These are phyloP conservation scores for Gardenia jasminoides DNA, from an alignment of 257 asterid species.

Conservation along the genomic window DNA sequence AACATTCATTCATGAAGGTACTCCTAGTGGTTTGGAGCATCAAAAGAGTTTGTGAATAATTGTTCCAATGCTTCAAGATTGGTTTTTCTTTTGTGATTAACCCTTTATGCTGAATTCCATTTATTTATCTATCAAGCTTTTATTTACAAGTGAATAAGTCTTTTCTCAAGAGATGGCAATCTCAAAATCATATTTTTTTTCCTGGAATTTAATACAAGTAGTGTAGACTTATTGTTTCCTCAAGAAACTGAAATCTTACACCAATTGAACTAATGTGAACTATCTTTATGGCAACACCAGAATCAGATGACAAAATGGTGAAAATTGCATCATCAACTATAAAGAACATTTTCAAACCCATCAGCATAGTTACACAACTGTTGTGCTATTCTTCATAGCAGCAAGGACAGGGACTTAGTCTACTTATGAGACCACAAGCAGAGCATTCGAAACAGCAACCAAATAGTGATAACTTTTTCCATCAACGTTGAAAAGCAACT, in stretches of 20 bases:
- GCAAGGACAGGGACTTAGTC: neutral
- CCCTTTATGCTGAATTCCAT: neutral
- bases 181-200: neutral
- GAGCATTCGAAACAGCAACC: neutral
- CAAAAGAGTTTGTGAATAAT: neutral
- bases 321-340: neutral
- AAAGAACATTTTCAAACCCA: neutral
- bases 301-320: neutral
- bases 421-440: neutral
- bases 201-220: neutral
- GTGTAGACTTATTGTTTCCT: neutral
- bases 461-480: neutral
- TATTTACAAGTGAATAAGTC: neutral
- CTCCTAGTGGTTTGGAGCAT: neutral
- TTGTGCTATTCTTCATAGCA: neutral
- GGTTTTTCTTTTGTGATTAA: too few species aligned
- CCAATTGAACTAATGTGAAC: neutral
- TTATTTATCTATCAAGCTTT: neutral
- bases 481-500: conserved; percentile 5
- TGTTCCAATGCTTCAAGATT: neutral
- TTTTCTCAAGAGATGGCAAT: neutral
- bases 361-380: neutral
- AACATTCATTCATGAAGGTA: too few species aligned
- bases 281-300: neutral
- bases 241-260: too few species aligned